These are phyloP conservation scores for Solanum okadae DNA, from an alignment of 257 asterid genomes.

Conservation along the genomic window DNA sequence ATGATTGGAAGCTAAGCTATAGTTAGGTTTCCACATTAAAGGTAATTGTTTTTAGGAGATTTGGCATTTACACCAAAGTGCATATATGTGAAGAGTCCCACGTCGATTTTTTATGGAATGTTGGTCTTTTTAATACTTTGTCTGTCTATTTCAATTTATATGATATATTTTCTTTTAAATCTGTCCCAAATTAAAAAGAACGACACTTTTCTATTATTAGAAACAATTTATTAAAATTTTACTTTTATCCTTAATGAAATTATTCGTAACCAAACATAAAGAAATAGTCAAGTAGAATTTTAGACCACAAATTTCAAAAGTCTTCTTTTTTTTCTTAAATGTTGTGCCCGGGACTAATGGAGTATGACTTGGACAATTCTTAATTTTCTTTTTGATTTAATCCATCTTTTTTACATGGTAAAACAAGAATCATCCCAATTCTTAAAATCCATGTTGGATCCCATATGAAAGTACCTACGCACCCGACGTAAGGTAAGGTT, in stretches of 20 bases:
- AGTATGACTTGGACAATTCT: neutral
- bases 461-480: neutral
- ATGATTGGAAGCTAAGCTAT: neutral
- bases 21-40: neutral
- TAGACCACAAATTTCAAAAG: no score
- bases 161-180: no score
- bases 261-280: neutral
- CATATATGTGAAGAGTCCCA: neutral
- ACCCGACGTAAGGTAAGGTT: neutral
- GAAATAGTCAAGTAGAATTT: no score
- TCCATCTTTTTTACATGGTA: neutral
- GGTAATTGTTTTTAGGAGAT: neutral
- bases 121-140: neutral
- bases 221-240: no score
- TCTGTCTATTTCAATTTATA: no score
- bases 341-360: no score
- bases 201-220: no score
- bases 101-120: neutral
- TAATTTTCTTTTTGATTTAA: no score
- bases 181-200: no score
- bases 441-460: neutral
- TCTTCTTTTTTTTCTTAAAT: no score
- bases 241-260: neutral
- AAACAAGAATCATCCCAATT: no score
- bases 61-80: neutral